Base-by-base conservation (phyloP, 352 stramenopile species). In the Pythium brachiatum region DNA sequence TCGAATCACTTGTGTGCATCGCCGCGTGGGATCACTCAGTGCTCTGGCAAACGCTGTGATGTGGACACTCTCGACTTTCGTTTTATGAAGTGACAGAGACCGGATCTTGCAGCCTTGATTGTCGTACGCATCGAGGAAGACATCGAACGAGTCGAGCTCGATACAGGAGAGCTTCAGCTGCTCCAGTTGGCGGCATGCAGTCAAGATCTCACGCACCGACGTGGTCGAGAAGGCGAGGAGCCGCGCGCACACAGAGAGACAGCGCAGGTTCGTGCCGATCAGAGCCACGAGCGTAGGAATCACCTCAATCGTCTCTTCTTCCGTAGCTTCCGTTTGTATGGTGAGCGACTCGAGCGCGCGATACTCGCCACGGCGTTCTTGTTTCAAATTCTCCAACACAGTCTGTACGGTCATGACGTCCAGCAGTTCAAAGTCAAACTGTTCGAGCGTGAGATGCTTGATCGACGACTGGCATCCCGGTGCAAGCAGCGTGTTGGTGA, bases 51-150 rank as follows among this genome's bases (percentile, higher is more conserved):
- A 60, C 7, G 13, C 29, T 15, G 52, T 51, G n/a, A 66, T 21
- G 21, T 36, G 59, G 0, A 5, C 31, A n/a, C 41, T 66, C 1
- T 38, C 21, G 11, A 66, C 21, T n/a, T 60, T 15, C 1, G 60
- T 29, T 21, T 51, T 52, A 25, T 56, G 60, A 16, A 66, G 52
- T n/a, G 60, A 51, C 5, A 66, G 52, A 7, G 60, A 60, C 0
- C 32, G 52, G 20, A 67, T 60, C 21, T 56, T 34, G 44, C 60
- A 67, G 7, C 11, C 26, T 23, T 13, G 11, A n/a, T 60, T 12
- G 3, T 61, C 60, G 43, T 61, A 67, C 16, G 43, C 53, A 9
- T 67, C 44, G 32, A 57, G 12, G 39, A 67, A 57, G 26, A 67
- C 43, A 21, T 67, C 60, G 43, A 67, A 46, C 6, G 60, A 67